Evolutionary conservation across 1,284 basidiomycete species (phyloP).

Genomic region (Cryptococcus wingfieldii): DNA sequence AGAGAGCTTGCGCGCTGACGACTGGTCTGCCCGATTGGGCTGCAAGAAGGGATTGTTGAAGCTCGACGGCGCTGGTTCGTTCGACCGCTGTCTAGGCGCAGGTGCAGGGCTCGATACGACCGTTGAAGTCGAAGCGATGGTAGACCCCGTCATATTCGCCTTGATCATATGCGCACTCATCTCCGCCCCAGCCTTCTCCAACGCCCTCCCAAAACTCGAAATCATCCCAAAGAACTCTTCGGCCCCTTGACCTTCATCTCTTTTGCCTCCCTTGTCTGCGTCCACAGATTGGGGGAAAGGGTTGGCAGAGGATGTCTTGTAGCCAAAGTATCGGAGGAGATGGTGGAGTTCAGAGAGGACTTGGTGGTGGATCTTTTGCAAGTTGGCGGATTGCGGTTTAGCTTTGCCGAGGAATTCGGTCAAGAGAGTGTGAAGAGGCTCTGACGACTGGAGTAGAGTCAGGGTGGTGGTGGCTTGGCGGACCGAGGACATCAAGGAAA

Average conservation of each 20-base stretch:
- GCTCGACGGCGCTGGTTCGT: neutral
- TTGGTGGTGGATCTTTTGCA: slow-evolving; percentile 59
- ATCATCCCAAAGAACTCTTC: slow-evolving; percentile 76
- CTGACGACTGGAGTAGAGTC: slow-evolving; percentile 37
- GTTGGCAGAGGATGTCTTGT: slow-evolving; percentile 43
- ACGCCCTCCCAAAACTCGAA: slow-evolving; percentile 64
- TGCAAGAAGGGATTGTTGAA: neutral
- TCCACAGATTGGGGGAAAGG: neutral
- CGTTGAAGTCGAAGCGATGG: neutral
- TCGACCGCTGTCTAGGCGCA: neutral
- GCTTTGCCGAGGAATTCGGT: slow-evolving; percentile 60
- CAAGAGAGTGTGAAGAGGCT: slow-evolving; percentile 65
- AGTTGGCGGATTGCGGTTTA: slow-evolving; percentile 56
- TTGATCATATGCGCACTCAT: slow-evolving; percentile 51
- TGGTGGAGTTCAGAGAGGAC: slow-evolving; percentile 60
- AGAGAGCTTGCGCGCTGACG: neutral
- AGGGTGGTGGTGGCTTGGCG: slow-evolving; percentile 58
- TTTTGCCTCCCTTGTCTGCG: slow-evolving; percentile 1
- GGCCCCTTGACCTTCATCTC: slow-evolving; percentile 61
- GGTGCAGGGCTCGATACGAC: neutral
- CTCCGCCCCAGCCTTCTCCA: slow-evolving; percentile 73
- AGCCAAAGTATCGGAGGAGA: slow-evolving; percentile 68
- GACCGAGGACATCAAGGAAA: slow-evolving; percentile 58
- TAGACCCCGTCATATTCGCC: neutral
- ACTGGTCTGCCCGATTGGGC: neutral